phyloP scores from a whole-genome alignment of 176 grass and related monocot species.

The Zoysia japonica region DNA sequence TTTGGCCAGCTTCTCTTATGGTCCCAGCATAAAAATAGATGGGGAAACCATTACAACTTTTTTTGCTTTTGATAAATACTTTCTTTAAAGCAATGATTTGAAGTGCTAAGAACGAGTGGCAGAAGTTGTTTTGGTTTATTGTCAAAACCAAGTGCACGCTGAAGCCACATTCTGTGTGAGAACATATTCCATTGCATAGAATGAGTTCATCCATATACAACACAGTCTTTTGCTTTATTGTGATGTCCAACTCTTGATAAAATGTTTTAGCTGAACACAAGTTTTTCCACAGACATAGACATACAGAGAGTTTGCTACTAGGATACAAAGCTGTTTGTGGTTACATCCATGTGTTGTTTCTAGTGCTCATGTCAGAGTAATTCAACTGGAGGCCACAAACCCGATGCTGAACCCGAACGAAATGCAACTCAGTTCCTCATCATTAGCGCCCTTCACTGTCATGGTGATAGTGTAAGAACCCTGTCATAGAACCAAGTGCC shows the following conservation, averaged over 20 bases:
- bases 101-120: too few relatives aligned
- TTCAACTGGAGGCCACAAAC: conserved; percentile 32
- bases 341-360: conserved; percentile 7
- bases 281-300: neutral
- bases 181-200: neutral
- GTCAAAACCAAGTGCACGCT: neutral
- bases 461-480: conserved; percentile 81
- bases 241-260: conserved; percentile 41
- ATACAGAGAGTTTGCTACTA: neutral
- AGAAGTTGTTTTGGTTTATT: too few relatives aligned
- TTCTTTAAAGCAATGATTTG: too few relatives aligned
- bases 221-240: neutral
- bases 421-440: conserved; percentile 68
- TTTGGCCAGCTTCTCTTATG: too few relatives aligned
- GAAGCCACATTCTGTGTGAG: neutral
- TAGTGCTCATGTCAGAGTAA: neutral
- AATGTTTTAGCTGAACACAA: conserved; percentile 36
- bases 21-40: too few relatives aligned
- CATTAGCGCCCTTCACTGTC: conserved; percentile 50
- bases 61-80: too few relatives aligned
- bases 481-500: conserved; percentile 33
- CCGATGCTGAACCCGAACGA: conserved; percentile 71
- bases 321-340: neutral
- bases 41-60: too few relatives aligned
- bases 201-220: neutral